Evolutionary conservation across 2,329 filamentous ascomycete species (phyloP), one percentile per base, ranked within the genome.

Genomic region (Monilinia laxa): DNA sequence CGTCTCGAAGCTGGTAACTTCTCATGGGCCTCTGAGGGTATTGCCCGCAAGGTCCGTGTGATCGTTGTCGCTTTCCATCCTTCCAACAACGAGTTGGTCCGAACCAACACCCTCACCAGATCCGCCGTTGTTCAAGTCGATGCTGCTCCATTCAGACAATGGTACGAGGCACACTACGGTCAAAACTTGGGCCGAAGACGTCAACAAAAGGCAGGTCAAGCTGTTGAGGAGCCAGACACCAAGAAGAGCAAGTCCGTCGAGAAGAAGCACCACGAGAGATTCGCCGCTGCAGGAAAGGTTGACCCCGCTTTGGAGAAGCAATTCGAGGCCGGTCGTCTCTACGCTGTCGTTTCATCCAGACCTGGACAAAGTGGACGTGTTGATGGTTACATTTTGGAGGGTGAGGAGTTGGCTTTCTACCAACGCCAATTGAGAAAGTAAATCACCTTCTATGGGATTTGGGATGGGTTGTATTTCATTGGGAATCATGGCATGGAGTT

Each of bases 91-190:
- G 95, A 99, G 86, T 89, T 99, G 77, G 93, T 99, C 87, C 95
- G 95, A 80, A 99, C 95, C 84, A 99, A 99, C 90, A 98, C 95
- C 85, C 88, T 99, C 81, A 99, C 95, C 87, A 96, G 93, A 86
- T 92, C 92, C 80, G 95, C 95, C 84, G 92, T 99, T 79, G 92
- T 99, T 81, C 95, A 99, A 87, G 86, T 99, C 84, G 95, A 99
- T 83, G 95, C 96, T 78, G 92, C 95, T 73, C 95, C 95, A 76
- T 99, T 99, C 92, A 88, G 95, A 82, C 94, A 98, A 86, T 99
- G 95, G 95, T 99, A 96, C 85, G 95, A 99, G 89, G 92, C 95
- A 76, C 95, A 99, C 90, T 99, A 99, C 88, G 95, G 95, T 80
- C 87, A 92, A 83, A 77, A 85, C 77, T 80, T 99, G 73, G 95